phyloP scores from a whole-genome alignment of 2,329 filamentous ascomycete genomes.

The Didymella exigua region DNA sequence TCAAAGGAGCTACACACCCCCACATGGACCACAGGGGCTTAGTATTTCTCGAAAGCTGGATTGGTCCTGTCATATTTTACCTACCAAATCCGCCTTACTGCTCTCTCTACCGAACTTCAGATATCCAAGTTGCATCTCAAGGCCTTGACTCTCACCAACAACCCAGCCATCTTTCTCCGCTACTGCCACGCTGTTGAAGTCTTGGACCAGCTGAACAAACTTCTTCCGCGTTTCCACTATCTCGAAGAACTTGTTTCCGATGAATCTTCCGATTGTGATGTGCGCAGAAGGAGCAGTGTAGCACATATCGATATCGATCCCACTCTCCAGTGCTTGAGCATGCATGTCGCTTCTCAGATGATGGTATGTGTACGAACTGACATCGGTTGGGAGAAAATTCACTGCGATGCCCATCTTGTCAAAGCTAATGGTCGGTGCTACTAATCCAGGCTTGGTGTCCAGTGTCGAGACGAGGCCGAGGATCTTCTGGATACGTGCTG shows the following conservation, averaged over 20 bases:
- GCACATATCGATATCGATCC: constrained; percentile 20
- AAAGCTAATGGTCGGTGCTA: constrained; percentile 15
- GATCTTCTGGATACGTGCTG: constrained; percentile 13
- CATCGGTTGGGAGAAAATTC: constrained; percentile 14
- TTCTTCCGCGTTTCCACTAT: background rate
- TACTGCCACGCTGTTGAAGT: constrained; percentile 4
- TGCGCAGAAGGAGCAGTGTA: constrained; percentile 23
- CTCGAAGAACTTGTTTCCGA: constrained; percentile 18
- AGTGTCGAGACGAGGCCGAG: constrained; percentile 11
- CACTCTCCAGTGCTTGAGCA: constrained; percentile 17
- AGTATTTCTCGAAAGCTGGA: too few relatives aligned
- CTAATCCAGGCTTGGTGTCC: constrained; percentile 7
- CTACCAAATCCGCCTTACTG: constrained; percentile 11
- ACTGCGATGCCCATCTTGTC: constrained; percentile 24
- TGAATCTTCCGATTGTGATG: constrained; percentile 16
- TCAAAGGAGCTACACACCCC: too few relatives aligned
- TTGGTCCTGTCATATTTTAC: background rate
- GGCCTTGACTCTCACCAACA: constrained; percentile 1
- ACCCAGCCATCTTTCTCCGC: constrained; percentile 1
- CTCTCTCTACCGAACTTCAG: constrained; percentile 20
- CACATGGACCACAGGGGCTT: too few relatives aligned
- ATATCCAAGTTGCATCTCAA: constrained; percentile 21
- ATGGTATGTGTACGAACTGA: constrained; percentile 16
- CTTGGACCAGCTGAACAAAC: constrained; percentile 12
- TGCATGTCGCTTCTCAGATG: constrained; percentile 22